Base-by-base conservation (phyloP, 106 monocot genomes). In the Dendrobium huoshanense region DNA sequence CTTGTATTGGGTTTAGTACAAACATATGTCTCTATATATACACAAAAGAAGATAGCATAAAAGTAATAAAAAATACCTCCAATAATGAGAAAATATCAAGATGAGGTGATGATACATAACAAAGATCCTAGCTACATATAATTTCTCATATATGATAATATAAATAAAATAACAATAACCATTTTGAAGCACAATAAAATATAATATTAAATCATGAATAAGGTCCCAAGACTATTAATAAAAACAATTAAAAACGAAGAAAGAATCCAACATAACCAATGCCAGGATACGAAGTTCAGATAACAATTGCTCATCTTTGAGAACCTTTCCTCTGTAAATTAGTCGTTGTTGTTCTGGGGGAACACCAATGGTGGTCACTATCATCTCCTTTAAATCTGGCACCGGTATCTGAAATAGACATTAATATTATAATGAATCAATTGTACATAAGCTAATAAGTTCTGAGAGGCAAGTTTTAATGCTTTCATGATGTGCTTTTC, bases 211-310 rank as follows among this genome's bases (percentile, higher is more conserved):
- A 49, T 3, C 13, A 11, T 51, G 56, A 54, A 82, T 24, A 77
- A 55, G 51, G 37, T 29, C 47, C n/a, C 27, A 37, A 56, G 4
- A 33, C 19, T 77, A 15, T 0, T 33, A 16, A 56, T 27, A 25
- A 5, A 75, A 65, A 67, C 13, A 54, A 42, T 17, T 22, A 77
- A 55, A 19, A 73, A 9, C 1, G 44, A 77, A 41, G 9, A 78
- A 31, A 56, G 20, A 65, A 24, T 40, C 27, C 56, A 68, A 74
- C 33, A 27, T 8, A 75, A 42, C 33, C 18, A 59, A 73, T 19
- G 70, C 85, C 86, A 85, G 96, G 96, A 97, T 98, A 98, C 92
- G 84, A 54, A 94, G 91, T 78, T 86, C 92, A 75, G 97, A 98
- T 43, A 98, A 88, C 31, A 78, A 75, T 65, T 94, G 87, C 73